A percentile compares a stretch with the other conserved stretches of the same genome.
Conservation (phyloP, 2,329 filamentous ascomycete genomes). For the Colletotrichum godetiae region DNA sequence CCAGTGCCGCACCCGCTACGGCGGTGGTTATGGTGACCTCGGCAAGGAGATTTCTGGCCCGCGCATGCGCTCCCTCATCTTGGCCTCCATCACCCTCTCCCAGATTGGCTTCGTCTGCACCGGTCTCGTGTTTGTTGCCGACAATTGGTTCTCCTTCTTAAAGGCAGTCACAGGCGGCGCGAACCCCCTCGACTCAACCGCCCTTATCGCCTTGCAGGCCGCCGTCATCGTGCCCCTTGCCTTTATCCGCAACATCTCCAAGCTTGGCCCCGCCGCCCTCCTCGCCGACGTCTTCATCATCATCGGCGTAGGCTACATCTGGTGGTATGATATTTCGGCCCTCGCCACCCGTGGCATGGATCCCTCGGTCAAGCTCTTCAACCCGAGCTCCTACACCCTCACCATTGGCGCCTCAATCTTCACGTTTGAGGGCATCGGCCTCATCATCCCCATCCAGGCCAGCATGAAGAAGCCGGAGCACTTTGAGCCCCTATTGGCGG, state of each 20-base stretch:
- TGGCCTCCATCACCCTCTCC: conserved; percentile 77
- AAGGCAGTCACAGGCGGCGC: conserved; percentile 66
- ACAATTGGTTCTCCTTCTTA: conserved; percentile 77
- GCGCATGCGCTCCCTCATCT: conserved; percentile 72
- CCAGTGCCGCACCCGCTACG: conserved; percentile 71
- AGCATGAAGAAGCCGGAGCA: conserved; percentile 83
- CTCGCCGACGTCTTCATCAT: conserved; percentile 79
- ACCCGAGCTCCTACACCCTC: conserved; percentile 74
- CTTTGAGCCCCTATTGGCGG: conserved; percentile 73
- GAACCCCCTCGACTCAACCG: conserved; percentile 63
- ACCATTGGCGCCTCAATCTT: conserved; percentile 84
- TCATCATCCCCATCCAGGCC: conserved; percentile 98
- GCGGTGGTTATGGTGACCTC: conserved; percentile 80
- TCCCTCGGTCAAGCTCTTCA: conserved; percentile 74
- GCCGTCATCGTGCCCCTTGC: conserved; percentile 73
- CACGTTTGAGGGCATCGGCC: conserved; percentile 96
- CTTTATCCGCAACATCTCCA: conserved; percentile 80
- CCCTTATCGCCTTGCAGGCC: conserved; percentile 75
- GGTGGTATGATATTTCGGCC: conserved; percentile 73
- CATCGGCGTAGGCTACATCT: conserved; percentile 78
- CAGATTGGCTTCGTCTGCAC: conserved; percentile 84
- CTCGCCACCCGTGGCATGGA: conserved; percentile 68
- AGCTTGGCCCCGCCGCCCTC: conserved; percentile 75
- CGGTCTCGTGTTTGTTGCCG: conserved; percentile 81
- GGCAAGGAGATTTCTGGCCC: conserved; percentile 74